A percentile compares a stretch with the other conserved stretches of the same genome.
These are phyloP conservation scores for Geranomyces michiganensis DNA, from an alignment of 192 early-diverging fungal species.

Conservation along the genomic window DNA sequence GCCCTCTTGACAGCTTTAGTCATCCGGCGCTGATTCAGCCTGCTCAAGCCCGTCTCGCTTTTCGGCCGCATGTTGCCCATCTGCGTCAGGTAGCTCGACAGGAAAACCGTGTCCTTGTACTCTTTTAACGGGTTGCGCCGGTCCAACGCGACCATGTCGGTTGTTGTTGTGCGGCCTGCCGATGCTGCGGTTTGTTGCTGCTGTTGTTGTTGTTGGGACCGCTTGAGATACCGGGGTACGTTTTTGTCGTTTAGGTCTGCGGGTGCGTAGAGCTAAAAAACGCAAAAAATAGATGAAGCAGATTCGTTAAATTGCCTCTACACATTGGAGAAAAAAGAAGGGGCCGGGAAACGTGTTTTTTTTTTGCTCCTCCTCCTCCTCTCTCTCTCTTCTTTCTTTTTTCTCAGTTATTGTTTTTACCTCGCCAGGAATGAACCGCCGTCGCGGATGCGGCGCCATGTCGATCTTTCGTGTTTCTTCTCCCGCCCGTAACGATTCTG, in stretches of 20 bases:
- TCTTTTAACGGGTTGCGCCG: conserved; percentile 23
- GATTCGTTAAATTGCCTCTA: too few relatives aligned
- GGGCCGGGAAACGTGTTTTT: neutral
- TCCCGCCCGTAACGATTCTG: neutral
- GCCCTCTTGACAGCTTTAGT: conserved; percentile 27
- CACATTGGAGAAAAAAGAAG: neutral
- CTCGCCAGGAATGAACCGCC: conserved; percentile 18
- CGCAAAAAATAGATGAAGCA: neutral
- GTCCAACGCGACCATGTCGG: conserved; percentile 11
- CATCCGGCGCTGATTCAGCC: conserved; percentile 21
- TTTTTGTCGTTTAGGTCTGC: conserved; percentile 20
- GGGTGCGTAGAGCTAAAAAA: conserved; percentile 15
- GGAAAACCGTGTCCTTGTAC: conserved; percentile 20
- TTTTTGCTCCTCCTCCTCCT: conserved; percentile 1
- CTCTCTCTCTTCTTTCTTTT: neutral
- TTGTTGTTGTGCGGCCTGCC: neutral
- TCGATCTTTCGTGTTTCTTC: neutral
- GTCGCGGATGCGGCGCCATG: conserved; percentile 19
- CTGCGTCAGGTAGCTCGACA: conserved; percentile 17
- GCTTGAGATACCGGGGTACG: conserved; percentile 5
- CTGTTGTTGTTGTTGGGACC: neutral
- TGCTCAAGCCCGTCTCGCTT: conserved; percentile 25
- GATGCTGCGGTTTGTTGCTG: too few relatives aligned
- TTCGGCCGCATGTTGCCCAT: conserved; percentile 24
- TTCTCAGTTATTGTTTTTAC: neutral